Evolutionary conservation across 305 asterid genomes (phyloP), one percentile per base, ranked within the genome.

Genomic region (Petunia hybrid): DNA sequence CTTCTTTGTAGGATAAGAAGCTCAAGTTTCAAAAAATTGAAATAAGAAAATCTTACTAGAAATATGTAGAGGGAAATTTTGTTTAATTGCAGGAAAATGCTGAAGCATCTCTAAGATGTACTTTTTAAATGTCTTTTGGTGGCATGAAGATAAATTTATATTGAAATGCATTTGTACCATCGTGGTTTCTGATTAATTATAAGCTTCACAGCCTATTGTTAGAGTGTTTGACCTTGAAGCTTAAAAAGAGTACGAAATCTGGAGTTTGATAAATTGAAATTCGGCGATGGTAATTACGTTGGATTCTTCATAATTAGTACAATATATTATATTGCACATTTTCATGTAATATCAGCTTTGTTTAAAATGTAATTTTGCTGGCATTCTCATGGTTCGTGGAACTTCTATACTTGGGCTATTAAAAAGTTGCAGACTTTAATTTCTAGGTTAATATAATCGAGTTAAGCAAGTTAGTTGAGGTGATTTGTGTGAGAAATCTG

Each of bases 201-300:
- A 73, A 36, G 63, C 53, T 51, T 62, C 63, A 36, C 43, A 12
- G 13, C 8, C 35, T 73, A 51, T 51, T 51, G 14, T 73, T 62
- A 40, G 63, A 7, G 12, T 36, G 16, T 53, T 73, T 8, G 4
- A 73, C 62, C 45, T 73, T 73, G 63, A 51, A 74, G 48, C 8
- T 36, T 73, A 73, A 51, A 71, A 73, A 36, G 78, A 74, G 64
- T 71, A 71, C 14, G 78, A 4, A 74, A 51, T 57, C 35, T 74
- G 48, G 48, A 10, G 43, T 46, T 36, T 53, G 64, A 74, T 53
- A 45, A 69, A 45, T 69, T 69, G 59, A 16, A 69, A 69, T 69
- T 45, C 8, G 79, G n/a, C 38, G 64, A 53, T 38, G 3, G 31
- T 71, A 71, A 36, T 53, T 74, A 14, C 79, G 36, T 71, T 74